phyloP scores from a whole-genome alignment of 768 basidiomycete genomes.

The Russula sp. region DNA sequence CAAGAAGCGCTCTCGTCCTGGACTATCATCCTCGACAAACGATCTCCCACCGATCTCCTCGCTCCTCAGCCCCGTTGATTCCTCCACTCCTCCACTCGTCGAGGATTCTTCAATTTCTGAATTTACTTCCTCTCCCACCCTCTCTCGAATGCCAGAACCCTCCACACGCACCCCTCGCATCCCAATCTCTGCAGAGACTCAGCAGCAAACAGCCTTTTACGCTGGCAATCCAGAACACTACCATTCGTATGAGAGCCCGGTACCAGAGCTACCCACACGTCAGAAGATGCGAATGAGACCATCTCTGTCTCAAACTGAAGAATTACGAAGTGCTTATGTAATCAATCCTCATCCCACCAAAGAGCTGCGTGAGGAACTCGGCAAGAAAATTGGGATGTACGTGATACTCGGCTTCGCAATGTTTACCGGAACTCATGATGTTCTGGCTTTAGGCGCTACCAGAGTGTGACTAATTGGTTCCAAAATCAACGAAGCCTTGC shows the following conservation, averaged over 20 bases:
- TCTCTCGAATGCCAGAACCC: slow-evolving; percentile 24
- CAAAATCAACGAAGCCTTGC: slow-evolving; percentile 78
- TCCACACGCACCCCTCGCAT: slow-evolving; percentile 28
- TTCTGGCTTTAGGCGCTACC: slow-evolving; percentile 55
- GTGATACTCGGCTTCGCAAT: slow-evolving; percentile 29
- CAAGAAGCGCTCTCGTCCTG: slow-evolving; percentile 51
- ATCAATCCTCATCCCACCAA: slow-evolving; percentile 60
- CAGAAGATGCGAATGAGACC: slow-evolving; percentile 62
- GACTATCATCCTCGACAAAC: slow-evolving; percentile 28
- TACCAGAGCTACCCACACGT: slow-evolving; percentile 37
- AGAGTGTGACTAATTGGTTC: slow-evolving; percentile 83
- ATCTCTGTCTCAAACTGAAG: slow-evolving; percentile 57
- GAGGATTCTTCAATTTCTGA: slow-evolving; percentile 48
- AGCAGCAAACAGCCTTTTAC: slow-evolving; percentile 39
- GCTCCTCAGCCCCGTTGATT: slow-evolving; percentile 34
- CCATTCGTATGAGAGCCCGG: slow-evolving; percentile 43
- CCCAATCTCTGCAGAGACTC: slow-evolving; percentile 30
- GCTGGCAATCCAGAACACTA: slow-evolving; percentile 44
- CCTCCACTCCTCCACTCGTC: slow-evolving; percentile 33
- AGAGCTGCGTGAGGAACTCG: slow-evolving; percentile 60
- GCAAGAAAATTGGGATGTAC: slow-evolving; percentile 70
- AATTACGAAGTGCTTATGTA: slow-evolving; percentile 60
- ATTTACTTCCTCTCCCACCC: slow-evolving; percentile 30
- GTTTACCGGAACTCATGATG: slow-evolving; percentile 7
- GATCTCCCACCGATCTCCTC: slow-evolving; percentile 31